Evolutionary conservation across 169 alveolate species (phyloP).

Genomic region (Condylostoma magnum): DNA sequence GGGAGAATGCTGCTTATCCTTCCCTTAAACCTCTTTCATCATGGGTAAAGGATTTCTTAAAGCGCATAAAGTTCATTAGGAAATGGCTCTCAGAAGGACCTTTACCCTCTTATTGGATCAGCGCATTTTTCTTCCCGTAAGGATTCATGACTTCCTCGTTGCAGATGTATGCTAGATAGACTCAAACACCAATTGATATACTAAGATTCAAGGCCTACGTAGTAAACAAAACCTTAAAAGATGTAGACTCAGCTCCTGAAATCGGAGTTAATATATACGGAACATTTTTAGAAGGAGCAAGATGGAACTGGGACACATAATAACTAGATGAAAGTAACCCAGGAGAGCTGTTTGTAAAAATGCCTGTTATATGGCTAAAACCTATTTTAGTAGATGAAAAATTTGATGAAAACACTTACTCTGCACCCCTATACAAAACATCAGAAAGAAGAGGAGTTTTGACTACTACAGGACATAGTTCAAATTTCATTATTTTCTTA

Average conservation of each 20-base stretch:
- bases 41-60: slow-evolving; percentile 78
- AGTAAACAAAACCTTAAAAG: slow-evolving; percentile 45
- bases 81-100: slow-evolving; percentile 80
- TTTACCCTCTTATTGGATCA: slow-evolving; percentile 75
- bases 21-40: slow-evolving; percentile 80
- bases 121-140: slow-evolving; percentile 90
- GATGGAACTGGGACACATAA: slow-evolving; percentile 77
- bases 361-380: slow-evolving; percentile 87
- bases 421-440: slow-evolving; percentile 86
- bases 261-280: slow-evolving; percentile 92
- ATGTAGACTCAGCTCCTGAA: slow-evolving; percentile 66
- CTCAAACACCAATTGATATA: slow-evolving; percentile 82
- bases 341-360: slow-evolving; percentile 67
- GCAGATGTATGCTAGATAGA: slow-evolving; percentile 83
- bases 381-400: slow-evolving; percentile 54
- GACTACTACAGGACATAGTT: slow-evolving; percentile 85
- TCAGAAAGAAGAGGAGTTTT: slow-evolving; percentile 81
- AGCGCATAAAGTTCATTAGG: slow-evolving; percentile 71
- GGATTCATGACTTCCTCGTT: slow-evolving; percentile 89
- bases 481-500: slow-evolving; percentile 75
- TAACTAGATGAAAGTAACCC: slow-evolving; percentile 72
- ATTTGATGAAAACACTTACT: slow-evolving; percentile 49
- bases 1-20: slow-evolving; percentile 81
- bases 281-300: slow-evolving; percentile 84
- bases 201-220: slow-evolving; percentile 75